Conservation (phyloP, 2,329 filamentous ascomycete genomes). For the Cladosporium velox region DNA sequence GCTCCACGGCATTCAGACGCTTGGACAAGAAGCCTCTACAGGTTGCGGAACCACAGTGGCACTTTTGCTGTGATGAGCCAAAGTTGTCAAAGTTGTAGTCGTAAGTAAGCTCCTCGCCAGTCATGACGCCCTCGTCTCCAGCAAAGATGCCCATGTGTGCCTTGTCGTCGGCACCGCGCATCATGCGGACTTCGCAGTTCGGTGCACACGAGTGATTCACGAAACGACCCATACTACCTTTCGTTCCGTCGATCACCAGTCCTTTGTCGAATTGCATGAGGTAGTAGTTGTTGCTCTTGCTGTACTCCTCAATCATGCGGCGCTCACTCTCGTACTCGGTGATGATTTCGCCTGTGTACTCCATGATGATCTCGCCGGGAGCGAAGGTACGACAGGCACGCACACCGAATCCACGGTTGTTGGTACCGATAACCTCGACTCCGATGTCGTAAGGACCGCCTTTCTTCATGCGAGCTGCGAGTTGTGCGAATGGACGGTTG, state of each 20-base stretch:
- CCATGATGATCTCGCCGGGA: conserved; percentile 93
- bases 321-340: conserved; percentile 91
- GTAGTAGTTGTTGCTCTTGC: conserved; percentile 96
- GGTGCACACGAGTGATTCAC: conserved; percentile 97
- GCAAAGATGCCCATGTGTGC: conserved; percentile 97
- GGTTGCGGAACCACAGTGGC: conserved; percentile 61
- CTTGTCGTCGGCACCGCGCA: conserved; percentile 66
- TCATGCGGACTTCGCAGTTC: conserved; percentile 82
- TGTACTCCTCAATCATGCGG: conserved; percentile 91
- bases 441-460: conserved; percentile 89
- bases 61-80: conserved; percentile 50
- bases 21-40: conserved; percentile 61
- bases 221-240: conserved; percentile 93
- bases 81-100: conserved; percentile 72
- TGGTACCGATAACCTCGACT: conserved; percentile 91
- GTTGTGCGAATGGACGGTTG: conserved; percentile 83
- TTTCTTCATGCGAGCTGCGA: conserved; percentile 69
- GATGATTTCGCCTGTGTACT: conserved; percentile 97
- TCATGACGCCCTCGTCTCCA: conserved; percentile 84
- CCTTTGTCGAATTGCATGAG: conserved; percentile 98
- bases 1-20: conserved; percentile 35
- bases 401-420: conserved; percentile 85
- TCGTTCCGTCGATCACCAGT: conserved; percentile 97
- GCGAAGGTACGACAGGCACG: conserved; percentile 85
- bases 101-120: conserved; percentile 93